phyloP scores from a whole-genome alignment of 345 rosid genomes.

The Euphorbia tirucalli region DNA sequence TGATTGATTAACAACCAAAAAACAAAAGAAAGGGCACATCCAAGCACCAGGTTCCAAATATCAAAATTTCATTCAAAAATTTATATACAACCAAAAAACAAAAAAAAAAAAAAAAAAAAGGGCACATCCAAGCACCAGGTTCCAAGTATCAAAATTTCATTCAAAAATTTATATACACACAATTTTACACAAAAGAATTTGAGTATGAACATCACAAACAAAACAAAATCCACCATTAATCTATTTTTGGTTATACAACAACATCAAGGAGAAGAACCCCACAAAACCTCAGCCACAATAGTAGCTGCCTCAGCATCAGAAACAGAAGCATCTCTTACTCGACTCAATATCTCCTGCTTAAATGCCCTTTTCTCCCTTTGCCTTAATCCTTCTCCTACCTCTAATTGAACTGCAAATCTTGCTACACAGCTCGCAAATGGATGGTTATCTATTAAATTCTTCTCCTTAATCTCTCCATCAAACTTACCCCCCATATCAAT shows the following conservation, averaged over 20 bases:
- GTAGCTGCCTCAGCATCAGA: slow-evolving; percentile 67
- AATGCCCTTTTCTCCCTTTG: slow-evolving; percentile 63
- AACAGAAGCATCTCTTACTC: slow-evolving; percentile 43
- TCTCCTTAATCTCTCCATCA: slow-evolving; percentile 22
- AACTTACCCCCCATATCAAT: slow-evolving; percentile 42
- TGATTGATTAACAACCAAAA: too few relatives aligned
- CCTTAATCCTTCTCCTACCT: slow-evolving; percentile 73
- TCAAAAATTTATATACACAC: neutral
- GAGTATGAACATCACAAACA: neutral
- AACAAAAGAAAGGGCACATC: too few relatives aligned
- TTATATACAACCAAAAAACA: too few relatives aligned
- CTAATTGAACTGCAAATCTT: slow-evolving; percentile 66
- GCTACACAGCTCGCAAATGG: slow-evolving; percentile 74
- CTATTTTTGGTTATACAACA: neutral
- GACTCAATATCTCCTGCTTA: slow-evolving; percentile 48
- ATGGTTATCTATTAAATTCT: slow-evolving; percentile 38
- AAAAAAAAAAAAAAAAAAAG: too few relatives aligned
- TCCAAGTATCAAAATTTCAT: neutral
- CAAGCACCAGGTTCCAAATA: too few relatives aligned
- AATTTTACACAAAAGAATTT: neutral
- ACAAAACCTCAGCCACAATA: slow-evolving; percentile 64
- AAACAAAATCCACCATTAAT: too few relatives aligned
- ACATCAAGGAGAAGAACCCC: slow-evolving; percentile 69
- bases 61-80: neutral
- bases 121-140: too few relatives aligned